Evolutionary conservation across 257 asterid genomes (phyloP).

Genomic region (Ligustrum vulgare): DNA sequence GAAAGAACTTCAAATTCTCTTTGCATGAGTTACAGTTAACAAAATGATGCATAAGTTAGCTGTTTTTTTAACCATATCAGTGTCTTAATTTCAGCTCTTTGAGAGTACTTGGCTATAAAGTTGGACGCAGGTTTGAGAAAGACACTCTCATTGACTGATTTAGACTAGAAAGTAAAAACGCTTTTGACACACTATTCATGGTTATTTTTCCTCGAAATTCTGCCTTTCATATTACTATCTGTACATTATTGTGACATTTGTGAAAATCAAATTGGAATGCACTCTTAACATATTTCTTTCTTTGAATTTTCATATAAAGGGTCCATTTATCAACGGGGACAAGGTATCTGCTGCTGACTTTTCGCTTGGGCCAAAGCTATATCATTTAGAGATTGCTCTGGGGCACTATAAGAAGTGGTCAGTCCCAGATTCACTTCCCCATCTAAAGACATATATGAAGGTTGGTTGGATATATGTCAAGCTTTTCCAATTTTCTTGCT

Average conservation of each 20-base stretch:
- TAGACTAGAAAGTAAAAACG: neutral
- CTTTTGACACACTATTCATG: no score
- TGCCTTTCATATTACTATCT: neutral
- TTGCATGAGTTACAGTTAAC: neutral
- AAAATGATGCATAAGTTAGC: neutral
- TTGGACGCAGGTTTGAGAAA: neutral
- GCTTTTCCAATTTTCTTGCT: neutral
- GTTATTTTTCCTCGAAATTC: neutral
- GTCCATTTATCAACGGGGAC: constrained; percentile 75
- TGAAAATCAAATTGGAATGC: neutral
- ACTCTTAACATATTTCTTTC: neutral
- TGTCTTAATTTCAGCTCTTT: neutral
- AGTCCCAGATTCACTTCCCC: constrained; percentile 70
- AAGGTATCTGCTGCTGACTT: constrained; percentile 82
- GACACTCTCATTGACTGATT: neutral
- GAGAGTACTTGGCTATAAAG: neutral
- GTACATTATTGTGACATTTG: constrained; percentile 6
- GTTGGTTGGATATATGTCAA: constrained; percentile 34
- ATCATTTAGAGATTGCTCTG: constrained; percentile 81
- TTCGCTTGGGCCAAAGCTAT: constrained; percentile 95
- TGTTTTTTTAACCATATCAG: neutral
- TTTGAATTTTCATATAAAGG: constrained; percentile 39
- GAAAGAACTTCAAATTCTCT: neutral
- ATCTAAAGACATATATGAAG: constrained; percentile 78
- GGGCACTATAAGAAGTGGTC: constrained; percentile 90